phyloP scores from a whole-genome alignment of 2,329 filamentous ascomycete species.

The Venturia aucupariae region DNA sequence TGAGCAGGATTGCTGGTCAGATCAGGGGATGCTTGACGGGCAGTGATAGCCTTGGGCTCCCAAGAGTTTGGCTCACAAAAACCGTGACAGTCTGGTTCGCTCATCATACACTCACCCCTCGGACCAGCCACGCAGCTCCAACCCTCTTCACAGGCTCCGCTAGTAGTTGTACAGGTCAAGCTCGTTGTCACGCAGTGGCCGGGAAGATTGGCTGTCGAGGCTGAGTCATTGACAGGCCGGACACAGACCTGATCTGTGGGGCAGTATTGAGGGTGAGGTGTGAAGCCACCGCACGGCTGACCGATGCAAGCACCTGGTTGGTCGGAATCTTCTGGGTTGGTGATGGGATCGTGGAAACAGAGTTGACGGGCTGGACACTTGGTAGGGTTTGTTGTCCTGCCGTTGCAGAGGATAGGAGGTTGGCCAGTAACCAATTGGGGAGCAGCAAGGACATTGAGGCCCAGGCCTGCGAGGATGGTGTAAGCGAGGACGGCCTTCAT shows the following conservation, averaged over 20 bases:
- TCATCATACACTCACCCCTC: neutral
- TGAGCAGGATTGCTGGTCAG: neutral
- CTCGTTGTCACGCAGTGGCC: neutral
- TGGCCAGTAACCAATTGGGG: neutral
- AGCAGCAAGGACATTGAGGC: neutral
- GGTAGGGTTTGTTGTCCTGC: neutral
- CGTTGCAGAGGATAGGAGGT: neutral
- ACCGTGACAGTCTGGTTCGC: neutral
- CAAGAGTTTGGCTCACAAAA: neutral
- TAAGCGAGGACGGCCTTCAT: neutral
- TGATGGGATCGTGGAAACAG: neutral
- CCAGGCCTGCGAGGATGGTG: neutral
- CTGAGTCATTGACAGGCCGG: neutral
- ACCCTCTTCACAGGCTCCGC: neutral
- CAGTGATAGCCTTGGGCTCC: neutral
- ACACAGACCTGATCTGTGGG: neutral
- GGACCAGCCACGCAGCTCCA: constrained; percentile 1
- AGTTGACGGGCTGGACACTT: neutral
- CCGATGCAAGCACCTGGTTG: neutral
- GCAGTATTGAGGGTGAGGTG: neutral
- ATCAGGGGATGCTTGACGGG: neutral
- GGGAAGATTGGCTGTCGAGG: neutral
- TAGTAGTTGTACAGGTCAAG: neutral
- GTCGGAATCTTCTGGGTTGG: neutral
- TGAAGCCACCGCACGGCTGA: neutral